These are phyloP conservation scores for Colletotrichum paranaense DNA, from an alignment of 2,329 filamentous ascomycete species.

Conservation along the genomic window DNA sequence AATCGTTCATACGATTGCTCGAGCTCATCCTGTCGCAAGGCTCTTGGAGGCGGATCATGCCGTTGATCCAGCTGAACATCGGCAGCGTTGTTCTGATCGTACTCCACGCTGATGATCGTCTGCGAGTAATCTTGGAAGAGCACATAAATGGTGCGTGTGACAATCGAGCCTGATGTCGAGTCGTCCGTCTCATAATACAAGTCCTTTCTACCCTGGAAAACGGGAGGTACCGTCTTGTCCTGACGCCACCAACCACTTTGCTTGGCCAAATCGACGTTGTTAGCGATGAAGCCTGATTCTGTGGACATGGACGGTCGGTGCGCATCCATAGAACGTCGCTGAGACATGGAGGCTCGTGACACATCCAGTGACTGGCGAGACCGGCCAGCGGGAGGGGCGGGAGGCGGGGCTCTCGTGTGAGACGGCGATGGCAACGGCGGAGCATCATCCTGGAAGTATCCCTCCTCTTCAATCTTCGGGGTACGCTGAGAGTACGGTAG, in stretches of 20 bases:
- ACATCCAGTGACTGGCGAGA: slow-evolving; percentile 74
- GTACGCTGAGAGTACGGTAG: slow-evolving; percentile 47
- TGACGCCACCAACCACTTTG: slow-evolving; percentile 90
- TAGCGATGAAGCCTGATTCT: slow-evolving; percentile 87
- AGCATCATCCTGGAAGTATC: slow-evolving; percentile 52
- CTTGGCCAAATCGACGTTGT: slow-evolving; percentile 83
- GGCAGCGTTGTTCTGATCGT: slow-evolving; percentile 78
- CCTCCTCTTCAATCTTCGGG: slow-evolving; percentile 58
- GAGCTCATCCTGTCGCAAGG: slow-evolving; percentile 90
- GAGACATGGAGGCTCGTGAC: slow-evolving; percentile 58
- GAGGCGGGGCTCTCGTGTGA: slow-evolving; percentile 34
- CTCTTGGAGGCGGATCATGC: slow-evolving; percentile 84
- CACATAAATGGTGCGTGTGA: slow-evolving; percentile 87
- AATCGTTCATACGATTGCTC: slow-evolving; percentile 86
- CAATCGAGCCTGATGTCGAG: slow-evolving; percentile 74
- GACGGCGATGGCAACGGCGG: slow-evolving; percentile 55
- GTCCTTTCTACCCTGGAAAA: slow-evolving; percentile 85
- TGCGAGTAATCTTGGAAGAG: slow-evolving; percentile 97
- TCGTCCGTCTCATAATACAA: slow-evolving; percentile 87
- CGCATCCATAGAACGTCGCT: slow-evolving; percentile 77
- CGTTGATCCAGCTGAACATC: slow-evolving; percentile 84
- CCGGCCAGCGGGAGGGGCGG: slow-evolving; percentile 24
- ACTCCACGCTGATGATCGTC: slow-evolving; percentile 85
- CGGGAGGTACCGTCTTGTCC: slow-evolving; percentile 81
- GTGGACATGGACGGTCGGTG: slow-evolving; percentile 77